These are phyloP conservation scores for Mycena filopes DNA, from an alignment of 768 basidiomycete genomes.

Conservation along the genomic window DNA sequence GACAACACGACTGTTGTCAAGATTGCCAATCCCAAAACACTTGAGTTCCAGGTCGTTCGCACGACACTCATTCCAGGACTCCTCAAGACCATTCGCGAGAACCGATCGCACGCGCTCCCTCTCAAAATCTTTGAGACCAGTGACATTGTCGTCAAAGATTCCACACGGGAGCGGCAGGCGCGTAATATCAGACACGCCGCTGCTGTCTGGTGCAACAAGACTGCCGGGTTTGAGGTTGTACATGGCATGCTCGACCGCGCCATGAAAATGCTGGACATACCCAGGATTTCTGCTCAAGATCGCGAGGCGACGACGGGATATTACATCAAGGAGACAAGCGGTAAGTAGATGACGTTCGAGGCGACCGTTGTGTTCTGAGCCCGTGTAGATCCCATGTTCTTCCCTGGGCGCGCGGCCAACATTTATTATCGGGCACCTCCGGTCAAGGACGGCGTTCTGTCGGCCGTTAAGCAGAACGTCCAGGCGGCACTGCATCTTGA, in stretches of 20 bases:
- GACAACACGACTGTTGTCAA: slow-evolving; percentile 85
- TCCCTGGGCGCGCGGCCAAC: slow-evolving; percentile 93
- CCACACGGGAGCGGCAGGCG: slow-evolving; percentile 79
- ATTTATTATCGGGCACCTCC: slow-evolving; percentile 84
- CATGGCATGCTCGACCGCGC: slow-evolving; percentile 94
- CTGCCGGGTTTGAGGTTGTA: slow-evolving; percentile 95
- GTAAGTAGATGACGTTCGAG: slow-evolving; percentile 56
- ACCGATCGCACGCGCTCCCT: slow-evolving; percentile 91
- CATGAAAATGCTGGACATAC: slow-evolving; percentile 96
- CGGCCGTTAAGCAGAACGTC: slow-evolving; percentile 55
- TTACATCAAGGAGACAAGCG: slow-evolving; percentile 88
- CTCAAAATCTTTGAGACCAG: slow-evolving; percentile 94
- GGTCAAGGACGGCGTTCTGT: slow-evolving; percentile 43
- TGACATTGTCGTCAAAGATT: slow-evolving; percentile 93
- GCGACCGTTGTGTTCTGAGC: not conserved
- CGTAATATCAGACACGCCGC: slow-evolving; percentile 90
- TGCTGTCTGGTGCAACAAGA: slow-evolving; percentile 96
- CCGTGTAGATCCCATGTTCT: slow-evolving; percentile 85
- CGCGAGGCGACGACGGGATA: slow-evolving; percentile 77
- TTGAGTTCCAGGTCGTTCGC: slow-evolving; percentile 98
- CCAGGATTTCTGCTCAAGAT: slow-evolving; percentile 72
- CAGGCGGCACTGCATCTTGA: slow-evolving; percentile 53
- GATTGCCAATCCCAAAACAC: slow-evolving; percentile 96
- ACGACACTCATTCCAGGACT: slow-evolving; percentile 96
- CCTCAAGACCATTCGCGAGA: slow-evolving; percentile 96